Percentiles rank a stretch among this genome's conserved stretches.
Evolutionary conservation across 2,329 filamentous ascomycete species (phyloP).

Genomic region (Periconia digitata): DNA sequence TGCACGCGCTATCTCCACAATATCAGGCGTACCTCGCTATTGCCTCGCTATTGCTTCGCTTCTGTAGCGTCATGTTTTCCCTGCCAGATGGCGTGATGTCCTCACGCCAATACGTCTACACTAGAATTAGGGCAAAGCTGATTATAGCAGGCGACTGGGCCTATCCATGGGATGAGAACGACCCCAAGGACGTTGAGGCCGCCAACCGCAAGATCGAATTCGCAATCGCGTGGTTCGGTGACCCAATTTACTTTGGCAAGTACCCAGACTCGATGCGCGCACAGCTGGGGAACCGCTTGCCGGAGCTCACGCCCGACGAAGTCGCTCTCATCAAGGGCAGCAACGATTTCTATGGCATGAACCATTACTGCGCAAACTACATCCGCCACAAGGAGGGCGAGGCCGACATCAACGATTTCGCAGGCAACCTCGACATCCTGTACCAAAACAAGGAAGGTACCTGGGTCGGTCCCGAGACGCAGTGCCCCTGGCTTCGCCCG

Average conservation of each 20-base stretch:
- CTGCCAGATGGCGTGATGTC: no score
- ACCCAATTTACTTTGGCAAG: constrained; percentile 81
- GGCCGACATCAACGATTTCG: constrained; percentile 66
- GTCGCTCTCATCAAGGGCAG: constrained; percentile 74
- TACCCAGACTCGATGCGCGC: constrained; percentile 82
- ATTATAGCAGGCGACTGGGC: constrained; percentile 71
- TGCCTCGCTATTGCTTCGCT: no score
- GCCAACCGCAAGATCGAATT: constrained; percentile 83
- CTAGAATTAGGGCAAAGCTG: no score
- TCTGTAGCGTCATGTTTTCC: no score
- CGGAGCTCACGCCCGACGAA: constrained; percentile 73
- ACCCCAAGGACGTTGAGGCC: constrained; percentile 74
- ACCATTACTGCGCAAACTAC: constrained; percentile 89
- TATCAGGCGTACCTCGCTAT: not conserved
- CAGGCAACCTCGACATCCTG: constrained; percentile 74
- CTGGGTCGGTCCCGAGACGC: constrained; percentile 77
- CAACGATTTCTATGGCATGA: constrained; percentile 94
- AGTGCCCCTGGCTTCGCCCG: constrained; percentile 79
- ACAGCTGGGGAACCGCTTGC: constrained; percentile 77
- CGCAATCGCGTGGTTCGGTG: constrained; percentile 83
- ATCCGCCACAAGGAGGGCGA: constrained; percentile 70
- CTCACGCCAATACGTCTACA: no score
- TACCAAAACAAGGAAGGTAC: constrained; percentile 72
- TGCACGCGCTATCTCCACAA: no score
- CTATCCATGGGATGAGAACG: constrained; percentile 79